A percentile compares a stretch with the other conserved stretches of the same genome.
These are phyloP conservation scores for Piper betle DNA, from an alignment of 164 flowering plant species.

Conservation along the genomic window DNA sequence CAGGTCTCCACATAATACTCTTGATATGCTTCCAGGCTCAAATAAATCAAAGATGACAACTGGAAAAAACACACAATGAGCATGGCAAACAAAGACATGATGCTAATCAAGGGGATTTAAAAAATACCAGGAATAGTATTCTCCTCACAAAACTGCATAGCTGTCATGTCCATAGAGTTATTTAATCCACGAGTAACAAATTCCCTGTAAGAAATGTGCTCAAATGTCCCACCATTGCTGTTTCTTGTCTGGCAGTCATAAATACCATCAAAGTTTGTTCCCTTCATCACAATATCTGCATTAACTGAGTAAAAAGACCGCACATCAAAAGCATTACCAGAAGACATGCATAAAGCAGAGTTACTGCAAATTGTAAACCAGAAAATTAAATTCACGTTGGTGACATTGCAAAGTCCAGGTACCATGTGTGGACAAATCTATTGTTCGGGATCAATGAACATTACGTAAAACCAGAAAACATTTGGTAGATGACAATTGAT, in stretches of 20 bases:
- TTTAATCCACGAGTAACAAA: conserved; percentile 43
- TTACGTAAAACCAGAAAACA: too few species aligned
- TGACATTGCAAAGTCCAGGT: too few species aligned
- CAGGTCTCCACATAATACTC: conserved; percentile 87
- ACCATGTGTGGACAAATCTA: too few species aligned
- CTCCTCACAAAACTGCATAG: conserved; percentile 72
- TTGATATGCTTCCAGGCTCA: conserved; percentile 82
- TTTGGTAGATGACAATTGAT: too few species aligned
- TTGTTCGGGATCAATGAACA: too few species aligned
- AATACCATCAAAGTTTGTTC: conserved; percentile 61
- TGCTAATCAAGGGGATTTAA: background rate
- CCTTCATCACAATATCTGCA: conserved; percentile 82
- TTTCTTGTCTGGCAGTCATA: conserved; percentile 58
- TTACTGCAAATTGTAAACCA: background rate
- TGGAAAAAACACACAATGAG: conserved; percentile 13
- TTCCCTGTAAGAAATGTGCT: conserved; percentile 73
- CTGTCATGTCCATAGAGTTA: conserved; percentile 67
- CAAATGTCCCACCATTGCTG: conserved; percentile 34
- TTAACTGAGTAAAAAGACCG: conserved; percentile 33
- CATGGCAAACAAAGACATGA: background rate
- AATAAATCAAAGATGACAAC: conserved; percentile 76
- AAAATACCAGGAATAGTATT: conserved; percentile 67
- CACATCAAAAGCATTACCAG: background rate
- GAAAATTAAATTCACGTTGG: background rate
- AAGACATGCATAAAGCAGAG: background rate